phyloP scores from a whole-genome alignment of 2,329 filamentous ascomycete genomes.

The Scedosporium minutisporum region DNA sequence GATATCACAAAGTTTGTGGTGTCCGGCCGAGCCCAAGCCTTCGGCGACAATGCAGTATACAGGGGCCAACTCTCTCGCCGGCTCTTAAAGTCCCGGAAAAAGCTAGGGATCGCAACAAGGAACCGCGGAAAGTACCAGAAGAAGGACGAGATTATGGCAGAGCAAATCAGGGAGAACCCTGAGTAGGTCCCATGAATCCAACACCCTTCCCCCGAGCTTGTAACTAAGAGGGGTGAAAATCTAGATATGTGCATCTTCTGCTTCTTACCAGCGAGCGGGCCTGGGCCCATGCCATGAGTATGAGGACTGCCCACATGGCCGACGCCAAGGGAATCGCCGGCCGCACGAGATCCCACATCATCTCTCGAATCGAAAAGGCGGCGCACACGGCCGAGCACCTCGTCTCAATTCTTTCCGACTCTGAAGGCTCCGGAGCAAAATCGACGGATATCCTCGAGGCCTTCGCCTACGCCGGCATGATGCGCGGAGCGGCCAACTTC shows the following conservation, averaged over 20 bases:
- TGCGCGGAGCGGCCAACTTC: slow-evolving; percentile 70
- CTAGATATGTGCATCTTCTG: slow-evolving; percentile 66
- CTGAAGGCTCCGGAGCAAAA: slow-evolving; percentile 52
- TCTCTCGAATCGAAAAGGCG: slow-evolving; percentile 78
- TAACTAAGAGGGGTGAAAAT: too few relatives aligned
- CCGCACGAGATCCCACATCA: slow-evolving; percentile 75
- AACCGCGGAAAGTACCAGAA: slow-evolving; percentile 78
- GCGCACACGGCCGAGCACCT: slow-evolving; percentile 59
- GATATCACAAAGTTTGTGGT: slow-evolving; percentile 82
- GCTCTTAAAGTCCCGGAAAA: slow-evolving; percentile 74
- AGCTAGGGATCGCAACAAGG: slow-evolving; percentile 72
- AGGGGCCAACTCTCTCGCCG: slow-evolving; percentile 34
- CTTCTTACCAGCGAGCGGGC: slow-evolving; percentile 82
- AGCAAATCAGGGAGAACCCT: slow-evolving; percentile 63
- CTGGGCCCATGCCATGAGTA: slow-evolving; percentile 92
- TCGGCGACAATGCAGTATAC: slow-evolving; percentile 5
- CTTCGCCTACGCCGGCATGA: slow-evolving; percentile 67
- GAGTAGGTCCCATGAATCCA: slow-evolving; percentile 47
- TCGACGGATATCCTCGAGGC: slow-evolving; percentile 72
- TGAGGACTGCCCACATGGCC: slow-evolving; percentile 73
- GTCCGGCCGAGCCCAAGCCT: slow-evolving; percentile 66
- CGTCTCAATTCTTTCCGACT: slow-evolving; percentile 54
- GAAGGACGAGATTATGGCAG: slow-evolving; percentile 60
- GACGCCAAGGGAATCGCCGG: slow-evolving; percentile 73
- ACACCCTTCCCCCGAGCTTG: not conserved